Conservation (phyloP, 768 basidiomycete species). For the Russula dissimulans region DNA sequence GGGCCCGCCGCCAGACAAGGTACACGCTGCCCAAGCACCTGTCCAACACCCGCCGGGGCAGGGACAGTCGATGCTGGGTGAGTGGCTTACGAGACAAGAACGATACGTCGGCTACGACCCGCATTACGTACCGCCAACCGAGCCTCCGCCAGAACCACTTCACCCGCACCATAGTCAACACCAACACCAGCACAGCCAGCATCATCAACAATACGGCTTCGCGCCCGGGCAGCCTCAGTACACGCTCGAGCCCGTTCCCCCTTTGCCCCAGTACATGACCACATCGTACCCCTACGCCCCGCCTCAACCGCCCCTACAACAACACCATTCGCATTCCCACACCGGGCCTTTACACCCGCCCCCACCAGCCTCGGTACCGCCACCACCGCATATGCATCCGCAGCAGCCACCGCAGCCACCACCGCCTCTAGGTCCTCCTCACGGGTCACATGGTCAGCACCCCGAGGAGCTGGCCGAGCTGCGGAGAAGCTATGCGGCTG, state of each 20-base stretch:
- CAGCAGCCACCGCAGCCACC: not conserved
- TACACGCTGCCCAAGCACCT: not conserved
- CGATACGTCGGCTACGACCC: not conserved
- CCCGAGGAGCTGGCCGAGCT: not conserved
- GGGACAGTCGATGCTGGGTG: not conserved
- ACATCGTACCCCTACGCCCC: not conserved
- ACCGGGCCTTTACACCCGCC: too few species aligned
- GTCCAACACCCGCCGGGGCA: not conserved
- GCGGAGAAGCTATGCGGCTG: not conserved
- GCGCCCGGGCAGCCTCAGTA: constrained; percentile 10
- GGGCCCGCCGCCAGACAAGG: not conserved
- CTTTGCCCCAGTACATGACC: constrained; percentile 1
- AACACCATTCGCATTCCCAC: not conserved
- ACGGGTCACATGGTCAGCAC: not conserved
- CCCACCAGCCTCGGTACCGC: too few species aligned
- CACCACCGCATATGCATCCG: too few species aligned
- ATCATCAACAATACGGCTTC: constrained; percentile 9
- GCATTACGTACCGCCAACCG: not conserved
- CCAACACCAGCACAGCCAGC: not conserved
- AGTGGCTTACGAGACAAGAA: constrained; percentile 13
- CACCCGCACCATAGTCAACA: too few species aligned
- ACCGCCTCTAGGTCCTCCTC: not conserved
- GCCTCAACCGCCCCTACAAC: not conserved
- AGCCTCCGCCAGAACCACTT: not conserved
- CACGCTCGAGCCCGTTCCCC: not conserved